phyloP scores from a whole-genome alignment of 1,284 basidiomycete genomes.

The Microbotryum lychnidis-dioicae region DNA sequence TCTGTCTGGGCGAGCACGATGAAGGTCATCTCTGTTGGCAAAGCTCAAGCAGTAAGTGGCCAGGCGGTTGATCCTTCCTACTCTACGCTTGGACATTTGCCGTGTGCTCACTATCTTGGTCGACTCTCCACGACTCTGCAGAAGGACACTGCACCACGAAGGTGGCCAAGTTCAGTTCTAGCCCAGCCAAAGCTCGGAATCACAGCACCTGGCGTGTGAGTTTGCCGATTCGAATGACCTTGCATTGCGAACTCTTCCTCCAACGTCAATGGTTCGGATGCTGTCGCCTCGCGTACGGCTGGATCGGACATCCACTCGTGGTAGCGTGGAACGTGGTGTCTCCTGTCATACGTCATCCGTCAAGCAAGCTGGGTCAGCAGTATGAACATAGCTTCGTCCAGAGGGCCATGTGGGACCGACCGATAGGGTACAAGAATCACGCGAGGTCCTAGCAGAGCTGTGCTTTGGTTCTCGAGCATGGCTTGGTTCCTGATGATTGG shows the following conservation, averaged over 20 bases:
- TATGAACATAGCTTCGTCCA: not conserved
- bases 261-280: slow-evolving; percentile 72
- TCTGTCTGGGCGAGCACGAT: slow-evolving; percentile 56
- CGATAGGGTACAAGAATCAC: slow-evolving; percentile 68
- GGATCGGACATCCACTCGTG: slow-evolving; percentile 83
- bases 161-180: not conserved
- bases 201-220: too few species aligned
- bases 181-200: not conserved
- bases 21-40: slow-evolving; percentile 67
- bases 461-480: slow-evolving; percentile 59
- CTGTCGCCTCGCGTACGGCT: slow-evolving; percentile 67
- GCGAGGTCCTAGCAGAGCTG: slow-evolving; percentile 53
- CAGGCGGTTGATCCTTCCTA: not conserved
- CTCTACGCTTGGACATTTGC: not conserved
- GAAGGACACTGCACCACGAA: not conserved
- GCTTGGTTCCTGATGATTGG: too few species aligned
- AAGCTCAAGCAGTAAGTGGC: not conserved
- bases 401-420: slow-evolving; percentile 37
- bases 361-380: not conserved
- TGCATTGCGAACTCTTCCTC: slow-evolving; percentile 91
- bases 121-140: slow-evolving; percentile 72
- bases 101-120: slow-evolving; percentile 64
- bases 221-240: slow-evolving; percentile 46
- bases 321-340: slow-evolving; percentile 46
- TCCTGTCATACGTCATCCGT: not conserved